These are phyloP conservation scores for Biscogniauxia sp. DNA, from an alignment of 2,329 filamentous ascomycete genomes.

Conservation along the genomic window DNA sequence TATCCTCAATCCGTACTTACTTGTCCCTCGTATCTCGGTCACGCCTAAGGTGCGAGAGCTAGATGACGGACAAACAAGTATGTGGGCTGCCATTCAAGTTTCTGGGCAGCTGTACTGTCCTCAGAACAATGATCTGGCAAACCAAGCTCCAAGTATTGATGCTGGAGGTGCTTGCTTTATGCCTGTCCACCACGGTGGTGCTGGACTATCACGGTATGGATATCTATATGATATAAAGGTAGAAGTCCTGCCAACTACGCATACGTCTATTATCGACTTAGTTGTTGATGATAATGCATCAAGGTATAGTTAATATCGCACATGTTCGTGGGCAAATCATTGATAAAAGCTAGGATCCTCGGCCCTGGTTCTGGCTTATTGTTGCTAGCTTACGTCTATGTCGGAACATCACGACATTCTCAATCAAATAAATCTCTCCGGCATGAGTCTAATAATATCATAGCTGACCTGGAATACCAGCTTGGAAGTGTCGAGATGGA, in stretches of 20 bases:
- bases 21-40: conserved; percentile 43
- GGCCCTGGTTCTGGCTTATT: conserved; percentile 44
- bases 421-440: conserved; percentile 25
- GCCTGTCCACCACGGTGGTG: conserved; percentile 20
- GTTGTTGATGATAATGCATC: conserved; percentile 34
- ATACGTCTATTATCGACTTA: conserved; percentile 44
- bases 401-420: conserved; percentile 26
- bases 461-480: conserved; percentile 57
- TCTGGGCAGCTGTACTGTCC: conserved; percentile 38
- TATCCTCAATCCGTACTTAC: conserved; percentile 30
- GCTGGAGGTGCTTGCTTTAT: conserved; percentile 13
- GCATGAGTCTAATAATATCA: conserved; percentile 52
- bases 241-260: conserved; percentile 42
- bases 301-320: conserved; percentile 13
- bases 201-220: conserved; percentile 37
- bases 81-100: conserved; percentile 53
- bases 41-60: conserved; percentile 41
- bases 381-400: conserved; percentile 46
- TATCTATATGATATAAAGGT: conserved; percentile 49
- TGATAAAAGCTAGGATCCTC: conserved; percentile 36
- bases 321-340: conserved; percentile 1
- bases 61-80: conserved; percentile 30
- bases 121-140: conserved; percentile 4
- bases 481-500: conserved; percentile 48
- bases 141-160: not conserved